Evolutionary conservation across 164 flowering plant genomes (phyloP).

Genomic region (Cinnamomum chago): DNA sequence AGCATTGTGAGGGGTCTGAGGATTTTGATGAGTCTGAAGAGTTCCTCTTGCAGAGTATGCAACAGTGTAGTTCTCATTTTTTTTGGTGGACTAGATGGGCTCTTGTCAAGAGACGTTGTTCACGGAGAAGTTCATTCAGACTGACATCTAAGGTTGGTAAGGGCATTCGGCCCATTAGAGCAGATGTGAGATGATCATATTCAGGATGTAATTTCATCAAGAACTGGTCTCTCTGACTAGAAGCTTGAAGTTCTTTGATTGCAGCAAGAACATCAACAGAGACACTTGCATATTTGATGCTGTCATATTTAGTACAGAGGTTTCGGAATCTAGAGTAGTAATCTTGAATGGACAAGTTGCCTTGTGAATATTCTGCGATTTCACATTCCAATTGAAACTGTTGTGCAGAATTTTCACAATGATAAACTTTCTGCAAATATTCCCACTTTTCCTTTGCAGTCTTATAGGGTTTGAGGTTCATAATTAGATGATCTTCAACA

Average conservation of each 20-base stretch:
- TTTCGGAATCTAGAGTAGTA: background rate
- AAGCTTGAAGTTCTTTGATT: background rate
- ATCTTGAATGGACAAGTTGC: background rate
- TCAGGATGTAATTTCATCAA: background rate
- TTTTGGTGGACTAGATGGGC: background rate
- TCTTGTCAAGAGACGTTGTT: background rate
- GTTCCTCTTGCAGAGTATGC: background rate
- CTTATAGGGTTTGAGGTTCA: background rate
- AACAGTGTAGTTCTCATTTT: background rate
- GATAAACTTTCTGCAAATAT: background rate
- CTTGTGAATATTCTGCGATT: background rate
- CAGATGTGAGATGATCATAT: background rate
- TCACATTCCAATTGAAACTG: conserved; percentile 1
- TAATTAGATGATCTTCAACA: background rate
- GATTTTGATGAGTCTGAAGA: background rate
- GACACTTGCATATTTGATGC: background rate
- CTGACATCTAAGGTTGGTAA: background rate
- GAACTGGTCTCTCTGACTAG: background rate
- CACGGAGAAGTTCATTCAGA: background rate
- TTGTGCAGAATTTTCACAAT: background rate
- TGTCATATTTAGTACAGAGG: background rate
- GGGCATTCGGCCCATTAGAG: background rate
- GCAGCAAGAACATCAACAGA: background rate
- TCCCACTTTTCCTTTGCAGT: background rate
- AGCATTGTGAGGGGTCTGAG: no score